Evolutionary conservation across 2,329 filamentous ascomycete genomes (phyloP), one percentile per base, ranked within the genome.

Genomic region (Diaporthe citriasiana): DNA sequence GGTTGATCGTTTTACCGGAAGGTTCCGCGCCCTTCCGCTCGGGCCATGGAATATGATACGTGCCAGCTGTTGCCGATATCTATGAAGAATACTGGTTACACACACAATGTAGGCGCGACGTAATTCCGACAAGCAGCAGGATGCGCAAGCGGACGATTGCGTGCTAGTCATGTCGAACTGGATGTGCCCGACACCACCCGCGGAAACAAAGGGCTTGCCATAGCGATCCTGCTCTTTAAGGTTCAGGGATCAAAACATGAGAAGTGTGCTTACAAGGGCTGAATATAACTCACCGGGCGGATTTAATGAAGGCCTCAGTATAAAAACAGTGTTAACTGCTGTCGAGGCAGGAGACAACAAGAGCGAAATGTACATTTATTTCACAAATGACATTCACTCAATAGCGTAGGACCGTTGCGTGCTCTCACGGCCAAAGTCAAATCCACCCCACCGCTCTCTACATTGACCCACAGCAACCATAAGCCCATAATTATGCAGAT

Each of bases 211-310:
- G 22, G 30, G 22, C 40, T 38, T 19, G 45, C 45, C 12, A 35
- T n/a, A 7, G 0, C 9, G 33, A 27, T 13, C 30, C 63, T 33
- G 47, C 63, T 25, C 3, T 53, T 40, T 68, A 53, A 40, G n/a
- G 63, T 40, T 68, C 45, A 40, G 63, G 63, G 45, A 30, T 68
- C 15, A 68, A 68, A 53, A 22, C 17, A 22, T 68, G 40, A 53
- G n/a, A 15, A 3, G 25, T n/a, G 45, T 1, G 1, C 7, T 3
- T 30, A n/a, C 22, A 4, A 47, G 63, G 47, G 63, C 22, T 40
- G n/a, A 1, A 53, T 40, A 53, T 53, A 35, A 8, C 17, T 10
- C 33, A 40, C 47, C 33, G 6, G 1, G 10, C 45, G 33, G 33
- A 22, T 7, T 27, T 30, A 53, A 47, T n/a, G 7, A 53, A 6